A percentile compares a stretch with the other conserved stretches of the same genome.
Conservation (phyloP, 2,329 filamentous ascomycete genomes). For the Cadophora luteo-olivacea region DNA sequence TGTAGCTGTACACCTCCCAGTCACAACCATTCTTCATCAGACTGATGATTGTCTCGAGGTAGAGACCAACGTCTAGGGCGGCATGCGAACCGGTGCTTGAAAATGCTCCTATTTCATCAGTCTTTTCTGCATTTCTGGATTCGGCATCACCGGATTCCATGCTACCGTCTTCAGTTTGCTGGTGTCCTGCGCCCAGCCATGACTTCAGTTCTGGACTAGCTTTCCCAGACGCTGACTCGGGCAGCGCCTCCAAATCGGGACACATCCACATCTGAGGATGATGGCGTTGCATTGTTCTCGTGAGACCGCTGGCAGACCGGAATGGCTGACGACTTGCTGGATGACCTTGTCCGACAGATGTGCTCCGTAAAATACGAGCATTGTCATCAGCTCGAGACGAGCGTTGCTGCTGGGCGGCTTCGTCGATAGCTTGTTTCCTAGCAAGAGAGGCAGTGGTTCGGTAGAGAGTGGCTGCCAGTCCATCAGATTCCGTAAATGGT, state of each 20-base stretch:
- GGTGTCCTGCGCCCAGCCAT: conserved; percentile 25
- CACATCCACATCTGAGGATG: conserved; percentile 61
- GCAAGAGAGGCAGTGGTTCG: conserved; percentile 62
- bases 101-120: neutral
- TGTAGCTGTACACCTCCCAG: conserved; percentile 93
- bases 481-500: conserved; percentile 72
- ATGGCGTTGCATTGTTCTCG: conserved; percentile 47
- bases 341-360: conserved; percentile 42
- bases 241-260: conserved; percentile 62
- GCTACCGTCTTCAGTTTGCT: neutral
- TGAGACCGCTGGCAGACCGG: conserved; percentile 39
- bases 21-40: conserved; percentile 77
- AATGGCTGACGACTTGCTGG: conserved; percentile 47
- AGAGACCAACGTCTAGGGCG: conserved; percentile 48
- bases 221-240: conserved; percentile 48
- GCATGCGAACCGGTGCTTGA: conserved; percentile 16
- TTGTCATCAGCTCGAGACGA: conserved; percentile 47
- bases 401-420: conserved; percentile 49
- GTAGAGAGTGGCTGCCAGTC: conserved; percentile 74
- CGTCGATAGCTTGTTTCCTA: conserved; percentile 48
- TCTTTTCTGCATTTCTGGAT: neutral
- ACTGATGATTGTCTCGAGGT: conserved; percentile 79
- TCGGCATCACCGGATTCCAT: conserved; percentile 9
- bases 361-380: conserved; percentile 42
- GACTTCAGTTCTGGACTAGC: conserved; percentile 44